Conservation (phyloP, 2,329 filamentous ascomycete genomes). For the Trichophyton mentagrophytes region DNA sequence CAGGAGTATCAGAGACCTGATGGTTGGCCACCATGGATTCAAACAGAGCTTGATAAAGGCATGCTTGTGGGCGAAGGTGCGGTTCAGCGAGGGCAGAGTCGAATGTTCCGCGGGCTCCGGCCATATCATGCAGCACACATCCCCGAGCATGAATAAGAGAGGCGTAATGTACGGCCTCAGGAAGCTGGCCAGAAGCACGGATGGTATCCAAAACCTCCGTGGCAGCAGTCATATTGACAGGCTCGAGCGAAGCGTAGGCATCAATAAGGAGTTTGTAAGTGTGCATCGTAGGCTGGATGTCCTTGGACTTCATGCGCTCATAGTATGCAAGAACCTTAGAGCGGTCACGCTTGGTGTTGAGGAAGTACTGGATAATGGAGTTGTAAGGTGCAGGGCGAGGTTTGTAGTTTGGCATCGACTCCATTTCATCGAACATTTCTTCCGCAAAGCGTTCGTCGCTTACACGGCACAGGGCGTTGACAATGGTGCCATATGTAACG, state of each 20-base stretch:
- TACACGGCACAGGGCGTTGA: constrained; percentile 93
- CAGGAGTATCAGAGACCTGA: constrained; percentile 60
- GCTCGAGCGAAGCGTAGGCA: constrained; percentile 85
- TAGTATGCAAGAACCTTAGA: constrained; percentile 89
- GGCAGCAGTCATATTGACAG: constrained; percentile 75
- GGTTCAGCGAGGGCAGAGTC: constrained; percentile 60
- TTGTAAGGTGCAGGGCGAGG: constrained; percentile 94
- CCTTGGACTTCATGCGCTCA: constrained; percentile 77
- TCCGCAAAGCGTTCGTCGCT: constrained; percentile 97
- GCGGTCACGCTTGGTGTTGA: constrained; percentile 93
- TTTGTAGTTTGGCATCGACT: constrained; percentile 97
- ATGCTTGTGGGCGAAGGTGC: constrained; percentile 60
- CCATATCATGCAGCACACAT: constrained; percentile 84
- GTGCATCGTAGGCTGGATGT: constrained; percentile 83
- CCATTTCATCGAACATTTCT: constrained; percentile 98
- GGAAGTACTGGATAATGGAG: constrained; percentile 98
- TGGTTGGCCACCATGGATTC: constrained; percentile 96
- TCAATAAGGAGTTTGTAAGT: constrained; percentile 97
- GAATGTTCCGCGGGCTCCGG: constrained; percentile 68
- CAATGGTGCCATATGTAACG: constrained; percentile 94
- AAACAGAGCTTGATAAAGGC: constrained; percentile 91
- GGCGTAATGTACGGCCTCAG: constrained; percentile 90
- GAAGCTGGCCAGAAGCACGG: constrained; percentile 56
- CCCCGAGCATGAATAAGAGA: constrained; percentile 92
- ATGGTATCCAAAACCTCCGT: constrained; percentile 73